Evolutionary conservation across 2,329 filamentous ascomycete genomes (phyloP), one percentile per base, ranked within the genome.

Genomic region (Hansfordia pulvinata): DNA sequence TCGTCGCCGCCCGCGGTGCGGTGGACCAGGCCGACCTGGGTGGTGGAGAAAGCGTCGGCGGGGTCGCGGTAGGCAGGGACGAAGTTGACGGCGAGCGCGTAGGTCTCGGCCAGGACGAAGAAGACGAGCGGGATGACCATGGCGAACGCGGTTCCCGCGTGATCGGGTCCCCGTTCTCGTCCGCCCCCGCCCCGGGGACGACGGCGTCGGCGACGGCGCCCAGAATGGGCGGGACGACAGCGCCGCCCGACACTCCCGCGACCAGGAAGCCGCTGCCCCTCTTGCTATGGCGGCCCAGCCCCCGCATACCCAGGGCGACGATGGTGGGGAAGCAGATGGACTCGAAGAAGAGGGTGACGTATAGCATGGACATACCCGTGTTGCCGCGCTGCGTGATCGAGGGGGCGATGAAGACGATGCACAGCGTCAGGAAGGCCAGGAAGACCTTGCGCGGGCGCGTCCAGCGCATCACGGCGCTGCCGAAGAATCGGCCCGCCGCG

Each of bases 321-420:
- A 88, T 84, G 11, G 79, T 85, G 0, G 81, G 80, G 58, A 86
- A 88, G 49, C 76, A 79, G 43, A 83, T 78, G 4, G 69, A 76
- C 52, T 83, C 81, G 50, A 86, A 86, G 58, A 86, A 84, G 14
- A 85, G 60, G 6, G 76, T 70, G 8, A 80, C 35, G 48, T 72
- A 80, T 17, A 84, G 63, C 60, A 83, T 72, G 5, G 61, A 55
- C 34, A 72, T 53, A 23, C 64, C 64, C 1, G 47, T 48, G 35
- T 60, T 55, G n/a, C 53, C 58, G 8, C 48, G 37, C 30, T 59
- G 49, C 1, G 60, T 60, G 36, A 64, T 62, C 19, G 63, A 44
- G 2, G 63, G 59, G 9, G 48, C 53, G 19, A 61, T 45, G 52
- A 84, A 85, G 34, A 80, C 46, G 44, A 83, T 68, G 39, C 70